These are phyloP conservation scores for Solanum chacoense DNA, from an alignment of 305 asterid genomes.

Conservation along the genomic window DNA sequence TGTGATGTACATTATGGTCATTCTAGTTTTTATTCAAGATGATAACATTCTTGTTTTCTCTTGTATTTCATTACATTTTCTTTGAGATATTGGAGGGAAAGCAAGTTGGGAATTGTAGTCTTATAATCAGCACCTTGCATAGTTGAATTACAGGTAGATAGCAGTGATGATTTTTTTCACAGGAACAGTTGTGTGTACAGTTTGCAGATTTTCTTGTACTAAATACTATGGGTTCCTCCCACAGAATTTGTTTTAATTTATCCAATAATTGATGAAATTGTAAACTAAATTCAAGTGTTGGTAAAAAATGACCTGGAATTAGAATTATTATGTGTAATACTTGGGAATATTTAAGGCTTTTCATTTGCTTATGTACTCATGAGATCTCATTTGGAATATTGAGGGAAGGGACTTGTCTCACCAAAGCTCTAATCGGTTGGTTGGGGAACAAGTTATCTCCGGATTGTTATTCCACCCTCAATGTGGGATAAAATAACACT, in stretches of 20 bases:
- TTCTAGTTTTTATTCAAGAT: neutral
- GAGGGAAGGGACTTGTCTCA: neutral
- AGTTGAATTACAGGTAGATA: neutral
- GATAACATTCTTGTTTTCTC: neutral
- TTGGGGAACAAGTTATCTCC: neutral
- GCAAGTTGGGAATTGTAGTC: neutral
- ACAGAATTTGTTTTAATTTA: neutral
- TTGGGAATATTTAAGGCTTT: neutral
- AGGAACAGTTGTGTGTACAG: neutral
- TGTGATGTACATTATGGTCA: slow-evolving; percentile 2
- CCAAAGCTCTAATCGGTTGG: neutral
- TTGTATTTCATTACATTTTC: neutral
- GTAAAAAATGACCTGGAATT: neutral
- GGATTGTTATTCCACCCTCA: neutral
- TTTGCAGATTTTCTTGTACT: neutral
- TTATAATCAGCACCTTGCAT: neutral
- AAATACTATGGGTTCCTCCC: neutral
- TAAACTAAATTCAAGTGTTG: neutral
- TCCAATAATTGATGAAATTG: neutral
- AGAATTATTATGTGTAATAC: neutral
- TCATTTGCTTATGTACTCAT: neutral
- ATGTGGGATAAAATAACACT: neutral
- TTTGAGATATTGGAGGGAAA: neutral
- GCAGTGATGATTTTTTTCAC: neutral
- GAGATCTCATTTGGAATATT: neutral